Conservation (phyloP, 2,329 filamentous ascomycete species). For the Phaeosphaeriaceae sp. region DNA sequence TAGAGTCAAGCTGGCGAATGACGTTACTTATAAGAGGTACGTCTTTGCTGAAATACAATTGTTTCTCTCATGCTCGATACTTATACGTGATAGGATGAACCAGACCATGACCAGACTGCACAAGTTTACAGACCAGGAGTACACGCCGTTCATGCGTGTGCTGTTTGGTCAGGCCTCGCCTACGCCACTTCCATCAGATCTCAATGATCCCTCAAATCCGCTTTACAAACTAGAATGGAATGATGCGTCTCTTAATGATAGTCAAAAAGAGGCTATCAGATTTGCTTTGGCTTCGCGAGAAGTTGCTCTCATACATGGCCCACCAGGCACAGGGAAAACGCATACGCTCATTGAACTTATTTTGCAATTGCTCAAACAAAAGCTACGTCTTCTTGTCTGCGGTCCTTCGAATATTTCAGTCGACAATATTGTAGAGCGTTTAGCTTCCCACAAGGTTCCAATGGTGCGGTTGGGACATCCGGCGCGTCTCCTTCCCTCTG, state of each 20-base stretch:
- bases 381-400: constrained; percentile 84
- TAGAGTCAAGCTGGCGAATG: constrained; percentile 70
- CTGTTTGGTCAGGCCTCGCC: constrained; percentile 66
- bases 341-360: constrained; percentile 96
- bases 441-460: constrained; percentile 82
- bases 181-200: constrained; percentile 55
- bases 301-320: constrained; percentile 89
- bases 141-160: constrained; percentile 64
- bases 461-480: constrained; percentile 93
- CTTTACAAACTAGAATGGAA: constrained; percentile 59
- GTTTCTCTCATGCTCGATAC: constrained; percentile 2
- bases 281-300: constrained; percentile 85
- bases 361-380: constrained; percentile 79
- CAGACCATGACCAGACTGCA: constrained; percentile 67
- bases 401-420: constrained; percentile 97
- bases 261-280: constrained; percentile 68
- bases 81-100: constrained; percentile 58
- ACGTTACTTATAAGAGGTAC: constrained; percentile 69
- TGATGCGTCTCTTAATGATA: constrained; percentile 64
- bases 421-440: constrained; percentile 95
- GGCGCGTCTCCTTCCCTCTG: constrained; percentile 84
- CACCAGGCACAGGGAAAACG: constrained; percentile 95
- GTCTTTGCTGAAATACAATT: constrained; percentile 22
- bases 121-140: constrained; percentile 62
- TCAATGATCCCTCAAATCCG: constrained; percentile 48